Conservation (phyloP, 129 eudicot species). For the Kitagawia praeruptora region DNA sequence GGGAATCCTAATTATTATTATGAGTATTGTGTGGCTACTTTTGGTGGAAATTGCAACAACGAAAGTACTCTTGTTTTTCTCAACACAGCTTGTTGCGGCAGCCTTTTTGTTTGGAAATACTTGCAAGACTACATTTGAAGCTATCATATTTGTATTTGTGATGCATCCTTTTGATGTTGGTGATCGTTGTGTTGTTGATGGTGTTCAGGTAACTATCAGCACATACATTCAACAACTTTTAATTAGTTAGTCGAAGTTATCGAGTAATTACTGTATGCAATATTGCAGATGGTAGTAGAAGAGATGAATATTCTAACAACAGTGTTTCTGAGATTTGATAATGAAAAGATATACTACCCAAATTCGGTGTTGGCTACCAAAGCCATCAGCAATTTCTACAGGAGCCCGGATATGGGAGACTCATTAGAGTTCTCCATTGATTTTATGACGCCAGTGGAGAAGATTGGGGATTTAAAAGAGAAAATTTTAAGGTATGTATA, state of each 20-base stretch:
- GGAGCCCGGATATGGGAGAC: conserved; percentile 95
- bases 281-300: conserved; percentile 73
- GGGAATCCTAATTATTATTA: conserved; percentile 37
- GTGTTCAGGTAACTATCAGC: conserved; percentile 45
- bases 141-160: conserved; percentile 76
- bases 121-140: conserved; percentile 88
- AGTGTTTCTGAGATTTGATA: conserved; percentile 67
- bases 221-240: neutral
- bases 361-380: conserved; percentile 71
- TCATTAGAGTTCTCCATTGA: conserved; percentile 63
- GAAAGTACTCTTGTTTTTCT: conserved; percentile 65
- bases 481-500: conserved; percentile 55
- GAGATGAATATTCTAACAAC: conserved; percentile 91
- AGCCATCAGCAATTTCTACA: conserved; percentile 78
- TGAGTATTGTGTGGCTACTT: conserved; percentile 69
- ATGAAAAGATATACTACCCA: conserved; percentile 77
- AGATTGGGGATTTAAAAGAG: conserved; percentile 59
- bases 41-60: conserved; percentile 70
- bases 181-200: conserved; percentile 83
- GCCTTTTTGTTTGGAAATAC: conserved; percentile 92
- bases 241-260: neutral
- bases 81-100: conserved; percentile 88
- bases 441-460: conserved; percentile 62
- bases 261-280: conserved; percentile 8
- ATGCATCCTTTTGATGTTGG: conserved; percentile 99